Evolutionary conservation across 306 rosid species (phyloP).

Genomic region (Hippophae rhamnoides): DNA sequence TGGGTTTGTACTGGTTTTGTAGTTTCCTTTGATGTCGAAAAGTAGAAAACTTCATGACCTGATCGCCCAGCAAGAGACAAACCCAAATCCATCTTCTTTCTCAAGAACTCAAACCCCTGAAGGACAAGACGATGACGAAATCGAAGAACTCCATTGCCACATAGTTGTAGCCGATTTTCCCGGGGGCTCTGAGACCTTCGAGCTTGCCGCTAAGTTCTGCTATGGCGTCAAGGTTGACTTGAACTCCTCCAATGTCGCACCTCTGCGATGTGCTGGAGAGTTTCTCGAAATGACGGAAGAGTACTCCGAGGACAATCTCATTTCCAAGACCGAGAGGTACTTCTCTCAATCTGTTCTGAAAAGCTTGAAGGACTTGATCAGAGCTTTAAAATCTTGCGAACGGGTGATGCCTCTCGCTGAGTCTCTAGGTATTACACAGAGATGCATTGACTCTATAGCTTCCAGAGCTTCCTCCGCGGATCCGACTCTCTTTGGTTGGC

Average conservation of each 20-base stretch:
- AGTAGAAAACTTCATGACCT: slow-evolving; percentile 59
- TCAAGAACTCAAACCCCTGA: slow-evolving; percentile 5
- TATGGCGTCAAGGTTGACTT: slow-evolving; percentile 85
- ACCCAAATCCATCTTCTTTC: slow-evolving; percentile 22
- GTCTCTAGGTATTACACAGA: slow-evolving; percentile 46
- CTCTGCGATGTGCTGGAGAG: slow-evolving; percentile 94
- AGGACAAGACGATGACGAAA: slow-evolving; percentile 24
- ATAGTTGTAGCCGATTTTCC: slow-evolving; percentile 59
- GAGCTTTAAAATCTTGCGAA: slow-evolving; percentile 76
- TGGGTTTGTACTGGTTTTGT: slow-evolving; percentile 15
- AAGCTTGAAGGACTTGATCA: slow-evolving; percentile 60
- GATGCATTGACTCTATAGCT: slow-evolving; percentile 58
- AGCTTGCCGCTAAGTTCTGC: slow-evolving; percentile 85
- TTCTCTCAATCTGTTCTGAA: slow-evolving; percentile 58
- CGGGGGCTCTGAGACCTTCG: slow-evolving; percentile 78
- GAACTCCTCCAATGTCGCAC: slow-evolving; percentile 61
- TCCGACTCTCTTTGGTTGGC: slow-evolving; percentile 80
- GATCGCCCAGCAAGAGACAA: slow-evolving; percentile 63
- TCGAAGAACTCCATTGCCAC: slow-evolving; percentile 63
- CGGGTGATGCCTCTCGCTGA: slow-evolving; percentile 52
- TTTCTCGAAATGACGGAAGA: slow-evolving; percentile 87
- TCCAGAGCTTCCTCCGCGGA: slow-evolving; percentile 57
- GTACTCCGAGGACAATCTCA: slow-evolving; percentile 73
- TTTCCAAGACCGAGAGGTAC: slow-evolving; percentile 69
- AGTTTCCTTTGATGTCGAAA: slow-evolving; percentile 94